A percentile compares a stretch with the other conserved stretches of the same genome.
phyloP scores from a whole-genome alignment of 1,139 yeast genomes.

The Yamadazyma buinensis region DNA sequence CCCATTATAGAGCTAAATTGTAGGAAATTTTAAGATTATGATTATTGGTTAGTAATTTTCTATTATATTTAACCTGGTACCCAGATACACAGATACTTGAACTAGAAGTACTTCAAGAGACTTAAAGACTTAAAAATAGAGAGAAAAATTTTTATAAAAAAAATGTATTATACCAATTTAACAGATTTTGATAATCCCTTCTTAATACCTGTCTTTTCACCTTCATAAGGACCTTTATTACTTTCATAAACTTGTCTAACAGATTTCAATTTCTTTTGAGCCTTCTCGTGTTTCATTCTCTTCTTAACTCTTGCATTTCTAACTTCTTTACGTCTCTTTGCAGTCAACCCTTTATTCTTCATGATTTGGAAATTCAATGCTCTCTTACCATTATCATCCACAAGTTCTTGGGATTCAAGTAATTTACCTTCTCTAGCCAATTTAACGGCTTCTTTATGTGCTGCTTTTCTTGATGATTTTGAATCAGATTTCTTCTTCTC shows the following conservation, averaged over 20 bases:
- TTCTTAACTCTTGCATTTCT: constrained; percentile 96
- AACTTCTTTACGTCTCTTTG: constrained; percentile 87
- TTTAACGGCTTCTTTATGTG: constrained; percentile 67
- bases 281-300: constrained; percentile 94
- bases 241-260: constrained; percentile 79
- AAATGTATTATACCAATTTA: constrained; percentile 53
- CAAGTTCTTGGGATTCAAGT: constrained; percentile 61
- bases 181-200: constrained; percentile 86
- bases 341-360: constrained; percentile 93
- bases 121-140: no score
- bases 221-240: constrained; percentile 80
- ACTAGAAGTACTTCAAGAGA: no score
- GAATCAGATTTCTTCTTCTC: constrained; percentile 45
- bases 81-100: no score
- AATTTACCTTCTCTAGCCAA: constrained; percentile 88
- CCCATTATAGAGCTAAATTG: no score
- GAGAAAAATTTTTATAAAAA: no score
- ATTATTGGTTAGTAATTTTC: no score
- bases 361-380: constrained; percentile 91
- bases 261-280: constrained; percentile 89
- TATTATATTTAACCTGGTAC: no score
- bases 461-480: constrained; percentile 53
- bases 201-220: constrained; percentile 97
- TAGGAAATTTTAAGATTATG: no score
- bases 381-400: constrained; percentile 83